These are phyloP conservation scores for Sanghuangporus sanghuang DNA, from an alignment of 1,284 basidiomycete species.

Conservation along the genomic window DNA sequence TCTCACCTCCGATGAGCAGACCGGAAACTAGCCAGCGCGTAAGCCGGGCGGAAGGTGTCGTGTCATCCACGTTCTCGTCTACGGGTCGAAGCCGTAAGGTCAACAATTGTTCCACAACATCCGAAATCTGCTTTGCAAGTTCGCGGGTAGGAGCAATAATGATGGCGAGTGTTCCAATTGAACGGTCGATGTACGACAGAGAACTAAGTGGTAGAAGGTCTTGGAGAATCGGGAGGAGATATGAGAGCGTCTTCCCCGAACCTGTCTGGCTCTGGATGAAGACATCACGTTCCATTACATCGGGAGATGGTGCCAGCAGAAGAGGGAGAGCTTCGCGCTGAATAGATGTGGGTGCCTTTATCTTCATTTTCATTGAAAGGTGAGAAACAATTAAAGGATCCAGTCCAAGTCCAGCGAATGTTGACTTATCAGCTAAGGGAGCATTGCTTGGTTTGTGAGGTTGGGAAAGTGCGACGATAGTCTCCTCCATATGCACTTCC, in stretches of 20 bases:
- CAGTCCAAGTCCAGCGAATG: conserved; percentile 73
- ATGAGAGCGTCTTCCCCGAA: conserved; percentile 95
- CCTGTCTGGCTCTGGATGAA: conserved; percentile 98
- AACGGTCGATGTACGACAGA: conserved; percentile 82
- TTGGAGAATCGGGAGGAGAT: conserved; percentile 93
- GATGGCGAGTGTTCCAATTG: conserved; percentile 87
- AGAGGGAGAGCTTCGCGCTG: conserved; percentile 80
- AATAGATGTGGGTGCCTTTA: conserved; percentile 86
- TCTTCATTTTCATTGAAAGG: conserved; percentile 76
- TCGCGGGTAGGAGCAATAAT: conserved; percentile 95
- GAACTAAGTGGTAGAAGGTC: conserved; percentile 87
- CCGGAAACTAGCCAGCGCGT: conserved; percentile 95
- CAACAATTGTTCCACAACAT: conserved; percentile 61
- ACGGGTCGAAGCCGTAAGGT: conserved; percentile 69
- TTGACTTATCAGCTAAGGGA: conserved; percentile 67
- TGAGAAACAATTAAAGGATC: conserved; percentile 81
- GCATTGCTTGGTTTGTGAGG: conserved; percentile 74
- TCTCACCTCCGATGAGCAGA: conserved; percentile 78
- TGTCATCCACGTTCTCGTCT: conserved; percentile 46
- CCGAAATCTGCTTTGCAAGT: conserved; percentile 89
- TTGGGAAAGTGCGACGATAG: conserved; percentile 25
- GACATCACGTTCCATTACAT: conserved; percentile 60
- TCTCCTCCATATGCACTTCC: conserved; percentile 44
- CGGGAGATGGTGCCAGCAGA: conserved; percentile 47
- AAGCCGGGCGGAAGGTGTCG: conserved; percentile 46